These are phyloP conservation scores for Coniella vitis DNA, from an alignment of 2,329 filamentous ascomycete genomes.

Conservation along the genomic window DNA sequence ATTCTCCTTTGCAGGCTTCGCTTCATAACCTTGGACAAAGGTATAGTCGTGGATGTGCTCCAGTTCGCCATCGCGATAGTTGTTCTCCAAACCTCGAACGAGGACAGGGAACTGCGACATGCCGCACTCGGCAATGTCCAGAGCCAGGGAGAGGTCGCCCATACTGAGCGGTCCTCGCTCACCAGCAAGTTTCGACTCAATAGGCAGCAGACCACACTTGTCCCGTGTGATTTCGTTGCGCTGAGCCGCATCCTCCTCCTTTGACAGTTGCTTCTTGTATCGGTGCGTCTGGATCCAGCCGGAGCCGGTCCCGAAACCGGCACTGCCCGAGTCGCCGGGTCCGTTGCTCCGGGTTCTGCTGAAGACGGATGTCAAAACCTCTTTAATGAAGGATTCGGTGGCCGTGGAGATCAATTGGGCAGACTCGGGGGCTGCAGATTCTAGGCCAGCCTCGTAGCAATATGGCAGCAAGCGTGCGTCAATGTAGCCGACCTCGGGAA, in stretches of 20 bases:
- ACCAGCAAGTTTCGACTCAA: conserved; percentile 71
- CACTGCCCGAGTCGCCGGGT: conserved; percentile 53
- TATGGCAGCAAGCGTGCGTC: conserved; percentile 61
- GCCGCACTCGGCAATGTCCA: conserved; percentile 69
- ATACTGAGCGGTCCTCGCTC: conserved; percentile 67
- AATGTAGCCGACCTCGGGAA: conserved; percentile 58
- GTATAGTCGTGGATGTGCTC: conserved; percentile 59
- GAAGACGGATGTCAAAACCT: conserved; percentile 56
- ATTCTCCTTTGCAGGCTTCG: conserved; percentile 20
- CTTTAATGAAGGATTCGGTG: conserved; percentile 61
- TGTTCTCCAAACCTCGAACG: conserved; percentile 60
- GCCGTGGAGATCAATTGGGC: conserved; percentile 59
- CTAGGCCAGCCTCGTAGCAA: conserved; percentile 59
- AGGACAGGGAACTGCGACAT: conserved; percentile 73
- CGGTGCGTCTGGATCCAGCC: conserved; percentile 72
- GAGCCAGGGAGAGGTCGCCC: conserved; percentile 68
- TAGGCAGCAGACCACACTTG: conserved; percentile 69
- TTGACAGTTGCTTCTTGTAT: conserved; percentile 66
- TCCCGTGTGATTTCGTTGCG: conserved; percentile 70
- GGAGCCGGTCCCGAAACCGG: conserved; percentile 58
- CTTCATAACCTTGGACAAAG: conserved; percentile 36
- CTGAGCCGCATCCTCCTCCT: conserved; percentile 66
- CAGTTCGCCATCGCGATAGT: conserved; percentile 69
- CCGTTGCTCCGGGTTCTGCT: conserved; percentile 59
- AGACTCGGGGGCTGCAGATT: conserved; percentile 50